Conservation (phyloP, 768 basidiomycete genomes). For the Mrakia hoshinonis region DNA sequence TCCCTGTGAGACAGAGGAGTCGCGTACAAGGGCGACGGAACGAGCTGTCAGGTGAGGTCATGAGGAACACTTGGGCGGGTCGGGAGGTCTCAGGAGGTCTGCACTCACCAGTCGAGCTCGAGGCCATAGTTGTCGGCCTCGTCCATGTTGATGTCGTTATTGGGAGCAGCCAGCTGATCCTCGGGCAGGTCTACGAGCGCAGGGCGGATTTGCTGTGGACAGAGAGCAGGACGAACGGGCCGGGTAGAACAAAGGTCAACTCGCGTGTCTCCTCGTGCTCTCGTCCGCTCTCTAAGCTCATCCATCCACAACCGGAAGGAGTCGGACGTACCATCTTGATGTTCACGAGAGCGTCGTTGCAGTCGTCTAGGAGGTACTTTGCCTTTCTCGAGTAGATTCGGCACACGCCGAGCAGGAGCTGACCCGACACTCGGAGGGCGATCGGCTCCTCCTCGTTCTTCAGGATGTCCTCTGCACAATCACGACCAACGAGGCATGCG, state of each 20-base stretch:
- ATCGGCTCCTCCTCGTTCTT: conserved; percentile 72
- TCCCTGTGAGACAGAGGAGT: conserved; percentile 50
- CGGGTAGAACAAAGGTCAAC: conserved; percentile 12
- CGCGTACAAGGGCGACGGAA: conserved; percentile 9
- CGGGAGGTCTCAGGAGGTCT: conserved; percentile 38
- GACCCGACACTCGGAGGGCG: conserved; percentile 93
- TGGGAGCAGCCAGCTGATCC: conserved; percentile 77
- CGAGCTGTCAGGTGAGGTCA: conserved; percentile 10
- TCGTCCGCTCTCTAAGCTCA: neutral
- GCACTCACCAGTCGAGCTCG: conserved; percentile 36
- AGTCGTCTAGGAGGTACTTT: conserved; percentile 94
- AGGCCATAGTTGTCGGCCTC: conserved; percentile 51
- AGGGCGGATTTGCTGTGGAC: conserved; percentile 53
- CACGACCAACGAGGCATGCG: neutral
- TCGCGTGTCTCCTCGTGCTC: neutral
- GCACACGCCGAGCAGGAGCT: conserved; percentile 89
- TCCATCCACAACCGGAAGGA: neutral
- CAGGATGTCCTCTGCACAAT: conserved; percentile 67
- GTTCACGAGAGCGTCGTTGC: conserved; percentile 88
- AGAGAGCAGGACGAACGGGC: neutral
- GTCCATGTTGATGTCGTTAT: conserved; percentile 80
- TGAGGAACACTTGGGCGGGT: neutral
- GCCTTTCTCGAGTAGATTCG: conserved; percentile 96
- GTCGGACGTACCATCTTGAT: conserved; percentile 69
- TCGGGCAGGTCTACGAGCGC: conserved; percentile 94